Evolutionary conservation across 2,329 filamentous ascomycete species (phyloP).

Genomic region (Lachnum nothofagi): DNA sequence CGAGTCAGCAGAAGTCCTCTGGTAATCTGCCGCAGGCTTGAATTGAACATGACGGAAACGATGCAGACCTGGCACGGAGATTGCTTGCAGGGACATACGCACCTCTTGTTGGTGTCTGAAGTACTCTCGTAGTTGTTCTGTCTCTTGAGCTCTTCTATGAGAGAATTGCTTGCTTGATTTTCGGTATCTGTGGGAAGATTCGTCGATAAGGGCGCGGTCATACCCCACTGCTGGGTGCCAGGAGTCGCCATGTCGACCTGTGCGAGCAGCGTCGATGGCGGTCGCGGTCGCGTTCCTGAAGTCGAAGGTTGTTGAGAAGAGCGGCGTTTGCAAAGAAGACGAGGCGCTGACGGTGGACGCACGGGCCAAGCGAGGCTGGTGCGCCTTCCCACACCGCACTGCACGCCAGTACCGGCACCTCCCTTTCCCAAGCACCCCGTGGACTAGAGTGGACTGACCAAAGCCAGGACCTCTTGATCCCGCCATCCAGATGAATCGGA

Average conservation of each 20-base stretch:
- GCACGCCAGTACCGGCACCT: neutral
- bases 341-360: neutral
- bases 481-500: neutral
- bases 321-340: neutral
- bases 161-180: constrained; percentile 67
- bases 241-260: constrained; percentile 29
- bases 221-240: constrained; percentile 44
- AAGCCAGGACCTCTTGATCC: too few species aligned
- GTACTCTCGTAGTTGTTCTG: constrained; percentile 89
- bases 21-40: neutral
- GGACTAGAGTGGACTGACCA: too few species aligned
- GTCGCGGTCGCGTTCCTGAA: neutral
- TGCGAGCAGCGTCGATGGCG: neutral
- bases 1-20: constrained; percentile 6
- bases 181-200: constrained; percentile 72
- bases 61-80: neutral
- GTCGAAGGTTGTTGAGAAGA: neutral
- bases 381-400: neutral
- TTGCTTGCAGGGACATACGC: constrained; percentile 19
- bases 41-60: neutral
- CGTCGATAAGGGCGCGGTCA: constrained; percentile 79
- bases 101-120: constrained; percentile 80
- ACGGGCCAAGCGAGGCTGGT: neutral
- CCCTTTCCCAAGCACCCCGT: neutral
- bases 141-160: constrained; percentile 77